Base-by-base conservation (phyloP, 257 asterid species). In the Leonotis leonurus region DNA sequence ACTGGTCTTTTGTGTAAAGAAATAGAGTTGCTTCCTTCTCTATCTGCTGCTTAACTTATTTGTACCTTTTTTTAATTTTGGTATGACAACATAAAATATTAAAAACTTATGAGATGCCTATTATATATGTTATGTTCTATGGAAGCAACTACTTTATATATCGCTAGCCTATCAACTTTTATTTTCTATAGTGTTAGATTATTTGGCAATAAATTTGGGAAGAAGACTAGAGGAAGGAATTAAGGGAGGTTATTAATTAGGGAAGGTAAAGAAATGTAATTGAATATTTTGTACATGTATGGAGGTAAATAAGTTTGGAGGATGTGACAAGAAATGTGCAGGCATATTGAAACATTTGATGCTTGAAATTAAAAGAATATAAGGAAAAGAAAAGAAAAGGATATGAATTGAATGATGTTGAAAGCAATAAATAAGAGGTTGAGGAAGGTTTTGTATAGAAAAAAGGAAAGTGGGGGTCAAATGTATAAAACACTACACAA, bases 1-100 rank as follows among this genome's bases (percentile, higher is more conserved):
- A 89, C 83, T 89, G 97, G 99, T 92, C 96, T 65, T 92, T 92
- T 69, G 84, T 80, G 67, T 79, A 65, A 62, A 39, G 21, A 20
- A 56, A 41, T 56, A 63, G 58, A 39, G 24, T 7, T 14, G 21
- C 10, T 35, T 40, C 14, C 40, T 18, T 2, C 41, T 10, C 41
- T 35, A 4, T 7, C 8, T n/a, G 54, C 48, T 9, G 60, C 66
- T 60, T 76, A 72, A 68, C 75, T 75, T 73, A 75, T 74, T 73
- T 54, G 64, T 77, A 65, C 60, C 67, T 50, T 67, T 66, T 36
- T 18, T 68, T 71, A 68, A 57, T 45, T 27, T 22, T 7, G 50
- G 58, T 60, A 54, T 60, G 65, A 65, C 21, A 4, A 57, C 13
- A 3, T 33, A 5, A n/a, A n/a, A n/a, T 39, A 63, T 69, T 50